Base-by-base conservation (phyloP, 2,329 filamentous ascomycete species). In the Neonectria ditissima region DNA sequence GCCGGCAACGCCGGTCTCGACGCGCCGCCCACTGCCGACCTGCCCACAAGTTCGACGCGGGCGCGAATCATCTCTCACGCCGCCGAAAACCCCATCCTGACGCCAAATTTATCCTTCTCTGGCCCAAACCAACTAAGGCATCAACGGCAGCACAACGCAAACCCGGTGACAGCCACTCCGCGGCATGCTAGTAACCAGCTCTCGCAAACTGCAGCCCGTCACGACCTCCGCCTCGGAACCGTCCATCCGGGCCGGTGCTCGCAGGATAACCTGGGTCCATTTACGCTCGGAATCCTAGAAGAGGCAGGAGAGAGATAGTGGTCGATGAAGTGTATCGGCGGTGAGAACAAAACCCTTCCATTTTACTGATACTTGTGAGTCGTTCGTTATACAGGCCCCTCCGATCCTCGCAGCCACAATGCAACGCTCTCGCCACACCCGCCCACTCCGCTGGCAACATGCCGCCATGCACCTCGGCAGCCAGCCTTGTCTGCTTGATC, bases 161-260 rank as follows among this genome's bases (percentile, higher is more conserved):
- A 32, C 5, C 16, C 28, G 11, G 28, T 14, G 11, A 50, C 47
- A 14, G 6, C 28, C 16, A 20, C 26, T 10, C 5, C 14, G 44
- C 44, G 28, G 24, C 18, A 22, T 22, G 22, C 44, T n/a, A 10
- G 44, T 28, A 47, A 28, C 44, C 44, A 47, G 14, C 44, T 18
- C 16, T 30, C n/a, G n/a, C 47, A 32, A 11, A 9, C 14, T 16
- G 34, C 34, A 26, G 14, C 26, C 28, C 39, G 34, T 18, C n/a
- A 24, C 34, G 5, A 20, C 56, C 16, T 45, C 48, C 45, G 16
- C 57, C 59, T 57, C 68, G 68, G 68, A 65, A 70, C 50, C n/a
- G 51, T 60, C 28, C 13, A 66, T 66, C 67, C 65, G 68, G 63
- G 28, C 47, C 47, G 47, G 11, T 32, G 47, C 14, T 14, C 48